Evolutionary conservation across 1,139 yeast species (phyloP), one percentile per base, ranked within the genome.

Genomic region (Yamadazyma aaseri): DNA sequence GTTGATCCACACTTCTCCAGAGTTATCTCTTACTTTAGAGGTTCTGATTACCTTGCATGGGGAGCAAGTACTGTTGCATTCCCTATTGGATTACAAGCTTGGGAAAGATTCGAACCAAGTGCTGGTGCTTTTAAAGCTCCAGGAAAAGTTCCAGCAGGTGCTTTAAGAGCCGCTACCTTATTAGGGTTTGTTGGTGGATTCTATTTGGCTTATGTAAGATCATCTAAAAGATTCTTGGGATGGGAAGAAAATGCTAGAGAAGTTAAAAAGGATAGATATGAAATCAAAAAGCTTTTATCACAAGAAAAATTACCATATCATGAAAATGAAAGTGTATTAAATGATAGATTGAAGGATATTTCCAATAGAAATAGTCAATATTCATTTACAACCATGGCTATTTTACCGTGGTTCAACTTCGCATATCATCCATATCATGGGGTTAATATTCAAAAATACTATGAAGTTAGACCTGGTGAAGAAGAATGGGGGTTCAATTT

Each of bases 381-480:
- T 56, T 79, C 95, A 6, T 80, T 79, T 50, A 60, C 77, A 40
- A 64, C 72, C 38, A 56, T 81, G 50, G 78, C 81, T 37, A 56
- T 84, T 44, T 61, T 86, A 51, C 95, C 95, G 24, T 82, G 90
- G 89, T 85, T 86, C 69, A 86, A 86, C 63, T 65, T 84, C 45
- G 89, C 81, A 32, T 65, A 79, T 54, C 96, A 86, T 60, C 89
- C 86, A 49, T 82, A 80, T 64, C 96, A 86, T 58, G 95, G 94
- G 23, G 81, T 84, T 38, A 83, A 81, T 54, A 67, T 83, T 39
- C 67, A 72, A 47, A 81, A 77, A 56, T 83, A 83, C 58, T 81
- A 81, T 56, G 86, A 79, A 58, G 73, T 71, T 34, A 70, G 90
- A 53, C 67, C 71, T 9, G 76, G 76, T 29, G 76, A 71, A 53